phyloP scores from a whole-genome alignment of 2,329 filamentous ascomycete species.

The Fusarium pininemorale region DNA sequence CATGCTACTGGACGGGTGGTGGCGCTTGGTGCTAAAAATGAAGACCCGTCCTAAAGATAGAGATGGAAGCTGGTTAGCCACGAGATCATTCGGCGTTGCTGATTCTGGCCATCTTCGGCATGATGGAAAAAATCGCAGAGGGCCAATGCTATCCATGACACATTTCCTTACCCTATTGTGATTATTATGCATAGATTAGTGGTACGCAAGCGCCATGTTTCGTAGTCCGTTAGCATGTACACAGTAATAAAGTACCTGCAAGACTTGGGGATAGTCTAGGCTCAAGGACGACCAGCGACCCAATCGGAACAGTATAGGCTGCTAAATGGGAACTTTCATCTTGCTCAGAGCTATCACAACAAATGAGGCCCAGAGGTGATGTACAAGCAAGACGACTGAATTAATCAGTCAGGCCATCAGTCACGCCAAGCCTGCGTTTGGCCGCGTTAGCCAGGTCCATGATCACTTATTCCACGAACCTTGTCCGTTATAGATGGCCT shows the following conservation, averaged over 20 bases:
- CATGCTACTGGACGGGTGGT: conserved; percentile 14
- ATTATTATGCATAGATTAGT: background rate
- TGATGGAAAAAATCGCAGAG: background rate
- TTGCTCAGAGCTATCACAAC: background rate
- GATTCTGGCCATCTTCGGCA: background rate
- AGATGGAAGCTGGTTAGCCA: background rate
- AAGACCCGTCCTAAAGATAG: conserved; percentile 5
- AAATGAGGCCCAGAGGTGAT: background rate
- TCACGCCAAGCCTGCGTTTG: conserved; percentile 23
- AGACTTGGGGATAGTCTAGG: background rate
- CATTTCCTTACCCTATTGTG: background rate
- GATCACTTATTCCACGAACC: background rate
- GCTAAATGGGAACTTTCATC: background rate
- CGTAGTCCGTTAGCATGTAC: background rate
- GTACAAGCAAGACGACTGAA: conserved; percentile 6
- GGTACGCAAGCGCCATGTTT: conserved; percentile 3
- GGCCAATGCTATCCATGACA: conserved; percentile 1
- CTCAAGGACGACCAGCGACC: background rate
- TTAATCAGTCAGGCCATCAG: conserved; percentile 23
- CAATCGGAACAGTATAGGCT: background rate
- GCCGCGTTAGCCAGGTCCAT: conserved; percentile 12
- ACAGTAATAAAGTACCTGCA: background rate
- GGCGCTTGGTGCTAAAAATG: conserved; percentile 40
- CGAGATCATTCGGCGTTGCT: background rate
- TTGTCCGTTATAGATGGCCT: conserved; percentile 17